Evolutionary conservation across 1,284 basidiomycete genomes (phyloP), one percentile per base, ranked within the genome.

Genomic region (Phylloboletellus chloephorus): DNA sequence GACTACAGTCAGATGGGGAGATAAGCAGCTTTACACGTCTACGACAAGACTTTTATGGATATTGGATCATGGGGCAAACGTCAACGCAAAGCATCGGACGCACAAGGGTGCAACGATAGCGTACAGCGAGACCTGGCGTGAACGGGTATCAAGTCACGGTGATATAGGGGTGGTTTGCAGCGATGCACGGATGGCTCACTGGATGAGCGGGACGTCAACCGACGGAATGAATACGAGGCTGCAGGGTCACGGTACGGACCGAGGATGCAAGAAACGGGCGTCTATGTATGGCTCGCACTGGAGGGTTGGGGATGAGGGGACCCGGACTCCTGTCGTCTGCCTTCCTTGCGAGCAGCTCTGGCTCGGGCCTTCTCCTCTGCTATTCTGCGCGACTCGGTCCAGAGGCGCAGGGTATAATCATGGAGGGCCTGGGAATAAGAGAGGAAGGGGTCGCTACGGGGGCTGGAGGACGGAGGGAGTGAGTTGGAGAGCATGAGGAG

Each of bases 341-440:
- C 58, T 28, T 58, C 60, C 38, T 54, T 60, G 39, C 41, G 52
- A 37, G 43, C 31, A 15, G 47, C 45, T 31, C 53, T 63, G 17
- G 50, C 52, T 25, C 64, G 63, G 13, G 69, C 65, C 51, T 67
- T 67, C 54, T 79, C 75, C 55, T 82, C 79, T 25, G 72, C 74
- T 42, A 69, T 57, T 49, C 73, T 70, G 52, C 78, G 67, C 9
- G 80, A 79, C 54, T 83, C 77, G 35, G 75, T 76, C 80, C 81
- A 84, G 33, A 82, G 67, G 29, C 59, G 68, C 40, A 82, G 71
- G 23, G 81, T 85, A 51, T 82, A 83, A 43, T 80, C 71, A 56
- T 82, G 77, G 25, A 84, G 61, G 31, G 79, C 71, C 49, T 73
- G 74, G 10, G 82, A 74, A 56, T 84, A 84, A 25, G 66, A 63